Evolutionary conservation across 768 basidiomycete species (phyloP).

Genomic region (Lentinula lateritia): DNA sequence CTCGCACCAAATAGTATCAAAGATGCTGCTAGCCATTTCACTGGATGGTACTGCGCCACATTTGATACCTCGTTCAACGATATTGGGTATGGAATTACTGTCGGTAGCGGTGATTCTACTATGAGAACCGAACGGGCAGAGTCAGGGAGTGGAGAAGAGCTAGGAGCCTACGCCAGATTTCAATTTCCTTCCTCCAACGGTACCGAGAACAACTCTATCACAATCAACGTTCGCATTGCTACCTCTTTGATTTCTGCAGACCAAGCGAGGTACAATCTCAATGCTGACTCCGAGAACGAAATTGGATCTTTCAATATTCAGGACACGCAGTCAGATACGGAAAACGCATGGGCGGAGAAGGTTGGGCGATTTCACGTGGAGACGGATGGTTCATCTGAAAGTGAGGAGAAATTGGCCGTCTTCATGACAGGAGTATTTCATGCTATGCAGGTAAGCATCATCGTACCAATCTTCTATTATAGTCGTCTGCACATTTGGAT

Average conservation of each 20-base stretch:
- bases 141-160: slow-evolving; percentile 33
- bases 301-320: slow-evolving; percentile 35
- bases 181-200: slow-evolving; percentile 17
- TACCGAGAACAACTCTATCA: background rate
- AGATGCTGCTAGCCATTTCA: slow-evolving; percentile 33
- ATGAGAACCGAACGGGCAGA: slow-evolving; percentile 16
- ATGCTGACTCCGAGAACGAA: slow-evolving; percentile 38
- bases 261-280: slow-evolving; percentile 52
- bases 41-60: slow-evolving; percentile 56
- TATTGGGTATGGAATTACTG: slow-evolving; percentile 39
- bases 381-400: slow-evolving; percentile 31
- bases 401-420: slow-evolving; percentile 36
- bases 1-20: slow-evolving; percentile 49
- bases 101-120: slow-evolving; percentile 32
- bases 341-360: slow-evolving; percentile 54
- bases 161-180: slow-evolving; percentile 51
- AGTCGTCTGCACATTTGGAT: background rate
- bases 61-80: slow-evolving; percentile 40
- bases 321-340: slow-evolving; percentile 40
- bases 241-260: slow-evolving; percentile 73
- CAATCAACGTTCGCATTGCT: slow-evolving; percentile 54
- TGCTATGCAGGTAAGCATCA: slow-evolving; percentile 43
- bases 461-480: background rate
- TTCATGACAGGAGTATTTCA: slow-evolving; percentile 65
- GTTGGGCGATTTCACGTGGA: slow-evolving; percentile 42